phyloP scores from a whole-genome alignment of 2,329 filamentous ascomycete species.

The Pseudogymnoascus sp. region DNA sequence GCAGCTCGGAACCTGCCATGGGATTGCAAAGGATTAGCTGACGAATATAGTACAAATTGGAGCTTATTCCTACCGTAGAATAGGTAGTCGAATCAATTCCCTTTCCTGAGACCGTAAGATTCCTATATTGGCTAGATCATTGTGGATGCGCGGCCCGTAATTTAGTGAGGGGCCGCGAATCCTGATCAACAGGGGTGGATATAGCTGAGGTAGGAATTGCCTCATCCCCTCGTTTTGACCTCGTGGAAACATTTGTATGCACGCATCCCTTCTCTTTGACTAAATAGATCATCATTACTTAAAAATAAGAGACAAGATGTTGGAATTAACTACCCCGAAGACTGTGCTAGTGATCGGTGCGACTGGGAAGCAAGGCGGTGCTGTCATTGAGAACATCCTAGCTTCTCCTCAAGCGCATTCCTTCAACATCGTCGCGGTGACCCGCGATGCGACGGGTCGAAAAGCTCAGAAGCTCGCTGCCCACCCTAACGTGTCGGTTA shows the following conservation, averaged over 20 bases:
- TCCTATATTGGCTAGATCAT: not conserved
- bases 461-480: slow-evolving; percentile 43
- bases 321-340: not conserved
- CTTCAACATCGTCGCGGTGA: slow-evolving; percentile 42
- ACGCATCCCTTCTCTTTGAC: not conserved
- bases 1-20: too few species aligned
- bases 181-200: not conserved
- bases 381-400: slow-evolving; percentile 22
- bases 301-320: not conserved
- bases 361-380: slow-evolving; percentile 29
- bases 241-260: not conserved
- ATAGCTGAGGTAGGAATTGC: not conserved
- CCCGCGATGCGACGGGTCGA: slow-evolving; percentile 46
- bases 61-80: too few species aligned
- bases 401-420: slow-evolving; percentile 10
- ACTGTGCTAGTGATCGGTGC: slow-evolving; percentile 25
- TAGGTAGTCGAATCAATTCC: not conserved
- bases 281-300: not conserved
- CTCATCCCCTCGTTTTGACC: not conserved
- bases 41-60: too few species aligned
- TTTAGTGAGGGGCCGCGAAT: not conserved
- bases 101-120: too few species aligned
- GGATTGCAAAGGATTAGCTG: too few species aligned
- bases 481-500: slow-evolving; percentile 43
- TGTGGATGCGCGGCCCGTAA: not conserved